A percentile compares a stretch with the other conserved stretches of the same genome.
phyloP scores from a whole-genome alignment of 75 land plant species.

The Chamaecyparis obtusa region DNA sequence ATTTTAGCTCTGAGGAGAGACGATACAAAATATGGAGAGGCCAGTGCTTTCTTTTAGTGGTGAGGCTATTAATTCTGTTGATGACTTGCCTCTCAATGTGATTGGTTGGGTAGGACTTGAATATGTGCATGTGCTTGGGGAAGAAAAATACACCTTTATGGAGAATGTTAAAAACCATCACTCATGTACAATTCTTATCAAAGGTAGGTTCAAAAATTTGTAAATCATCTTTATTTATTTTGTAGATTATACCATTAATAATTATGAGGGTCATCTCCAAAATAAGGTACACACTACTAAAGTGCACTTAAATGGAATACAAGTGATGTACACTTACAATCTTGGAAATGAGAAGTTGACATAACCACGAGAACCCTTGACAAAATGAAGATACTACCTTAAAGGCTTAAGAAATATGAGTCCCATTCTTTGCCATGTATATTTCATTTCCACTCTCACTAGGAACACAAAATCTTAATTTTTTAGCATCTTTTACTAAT shows the following conservation, averaged over 20 bases:
- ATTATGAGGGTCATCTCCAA: neutral
- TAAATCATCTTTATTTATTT: too few species aligned
- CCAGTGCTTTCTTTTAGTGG: conserved; percentile 97
- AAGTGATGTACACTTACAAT: neutral
- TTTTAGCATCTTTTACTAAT: too few species aligned
- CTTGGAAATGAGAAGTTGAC: neutral
- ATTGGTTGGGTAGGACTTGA: conserved; percentile 99
- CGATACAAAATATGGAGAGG: conserved; percentile 98
- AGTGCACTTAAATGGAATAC: neutral
- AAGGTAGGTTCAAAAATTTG: too few species aligned
- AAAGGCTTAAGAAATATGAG: neutral
- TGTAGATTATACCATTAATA: too few species aligned
- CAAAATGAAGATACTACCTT: neutral
- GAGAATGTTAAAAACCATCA: conserved; percentile 95
- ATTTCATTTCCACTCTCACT: neutral
- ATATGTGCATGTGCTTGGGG: conserved; percentile 96
- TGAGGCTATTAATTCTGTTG: conserved; percentile 95
- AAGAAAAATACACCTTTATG: conserved; percentile 97
- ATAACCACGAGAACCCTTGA: neutral
- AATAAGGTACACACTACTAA: neutral
- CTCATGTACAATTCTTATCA: conserved; percentile 95
- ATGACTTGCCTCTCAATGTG: conserved; percentile 75
- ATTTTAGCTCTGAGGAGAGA: conserved; percentile 91
- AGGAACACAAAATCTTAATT: neutral
- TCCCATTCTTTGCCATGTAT: neutral